A percentile compares a stretch with the other conserved stretches of the same genome.
phyloP scores from a whole-genome alignment of 108 stramenopile genomes.

The Epipyxis sp. region DNA sequence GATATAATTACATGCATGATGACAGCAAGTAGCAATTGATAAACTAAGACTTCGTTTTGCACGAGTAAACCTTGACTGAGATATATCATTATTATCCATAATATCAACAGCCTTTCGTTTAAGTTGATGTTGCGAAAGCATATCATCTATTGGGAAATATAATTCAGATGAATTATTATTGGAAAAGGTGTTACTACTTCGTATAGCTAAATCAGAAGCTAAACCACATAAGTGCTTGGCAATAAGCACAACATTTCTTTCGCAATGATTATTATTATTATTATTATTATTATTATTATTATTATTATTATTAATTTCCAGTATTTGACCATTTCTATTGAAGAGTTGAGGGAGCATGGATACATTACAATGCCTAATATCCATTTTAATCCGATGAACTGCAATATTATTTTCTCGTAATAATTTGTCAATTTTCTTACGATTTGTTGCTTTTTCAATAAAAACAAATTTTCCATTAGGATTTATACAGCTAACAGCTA shows the following conservation, averaged over 20 bases:
- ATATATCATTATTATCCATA: too few relatives aligned
- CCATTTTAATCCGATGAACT: constrained; percentile 5
- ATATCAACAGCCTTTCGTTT: too few relatives aligned
- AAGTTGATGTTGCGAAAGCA: not conserved
- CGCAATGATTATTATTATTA: too few relatives aligned
- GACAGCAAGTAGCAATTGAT: constrained; percentile 25
- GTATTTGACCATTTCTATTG: not conserved
- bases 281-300: too few relatives aligned
- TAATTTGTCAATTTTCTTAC: not conserved
- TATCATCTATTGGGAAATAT: not conserved
- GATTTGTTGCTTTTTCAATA: constrained; percentile 9
- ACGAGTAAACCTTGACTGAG: too few relatives aligned
- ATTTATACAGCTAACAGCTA: not conserved
- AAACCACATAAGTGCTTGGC: constrained; percentile 31
- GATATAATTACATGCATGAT: constrained; percentile 11
- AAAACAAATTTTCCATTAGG: not conserved
- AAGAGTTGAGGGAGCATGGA: not conserved
- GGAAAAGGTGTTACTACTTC: too few relatives aligned
- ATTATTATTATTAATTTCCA: too few relatives aligned
- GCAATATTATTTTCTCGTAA: not conserved
- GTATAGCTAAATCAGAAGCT: constrained; percentile 23
- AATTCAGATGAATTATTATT: too few relatives aligned
- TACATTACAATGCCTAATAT: constrained; percentile 21
- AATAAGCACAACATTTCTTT: not conserved
- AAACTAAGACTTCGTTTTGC: too few relatives aligned